Evolutionary conservation across 2,329 filamentous ascomycete genomes (phyloP).

Genomic region (Aspergillus eucalypticola): DNA sequence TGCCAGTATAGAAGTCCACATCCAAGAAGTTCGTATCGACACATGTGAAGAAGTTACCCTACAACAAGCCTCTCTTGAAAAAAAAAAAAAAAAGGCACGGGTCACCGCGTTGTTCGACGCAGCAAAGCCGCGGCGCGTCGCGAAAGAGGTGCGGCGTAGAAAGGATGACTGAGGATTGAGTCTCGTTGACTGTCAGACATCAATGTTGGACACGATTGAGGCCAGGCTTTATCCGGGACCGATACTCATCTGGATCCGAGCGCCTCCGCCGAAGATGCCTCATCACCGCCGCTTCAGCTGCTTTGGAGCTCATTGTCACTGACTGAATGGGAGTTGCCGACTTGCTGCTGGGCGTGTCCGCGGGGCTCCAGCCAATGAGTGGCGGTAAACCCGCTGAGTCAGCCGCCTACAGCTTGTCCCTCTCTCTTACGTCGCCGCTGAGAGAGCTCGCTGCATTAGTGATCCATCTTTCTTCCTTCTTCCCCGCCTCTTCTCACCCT

Average conservation of each 20-base stretch:
- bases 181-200: no score
- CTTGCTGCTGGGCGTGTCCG: conserved; percentile 3
- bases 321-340: background rate
- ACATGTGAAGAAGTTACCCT: conserved; percentile 37
- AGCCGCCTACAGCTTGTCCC: conserved; percentile 17
- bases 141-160: conserved; percentile 1
- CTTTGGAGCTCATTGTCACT: background rate
- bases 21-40: conserved; percentile 49
- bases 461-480: conserved; percentile 9
- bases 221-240: background rate
- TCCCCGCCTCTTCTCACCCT: conserved; percentile 14
- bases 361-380: conserved; percentile 22
- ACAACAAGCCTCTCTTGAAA: conserved; percentile 1
- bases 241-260: background rate
- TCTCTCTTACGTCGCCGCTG: conserved; percentile 24
- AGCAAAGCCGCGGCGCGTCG: conserved; percentile 19
- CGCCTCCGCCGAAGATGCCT: background rate
- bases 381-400: conserved; percentile 10
- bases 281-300: background rate
- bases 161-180: background rate
- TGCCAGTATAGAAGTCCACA: conserved; percentile 47
- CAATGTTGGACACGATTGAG: background rate
- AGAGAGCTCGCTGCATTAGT: conserved; percentile 13
- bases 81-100: background rate
- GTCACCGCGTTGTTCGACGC: background rate